A percentile compares a stretch with the other conserved stretches of the same genome.
phyloP scores from a whole-genome alignment of 164 flowering plant genomes.

The Protea cynaroides region DNA sequence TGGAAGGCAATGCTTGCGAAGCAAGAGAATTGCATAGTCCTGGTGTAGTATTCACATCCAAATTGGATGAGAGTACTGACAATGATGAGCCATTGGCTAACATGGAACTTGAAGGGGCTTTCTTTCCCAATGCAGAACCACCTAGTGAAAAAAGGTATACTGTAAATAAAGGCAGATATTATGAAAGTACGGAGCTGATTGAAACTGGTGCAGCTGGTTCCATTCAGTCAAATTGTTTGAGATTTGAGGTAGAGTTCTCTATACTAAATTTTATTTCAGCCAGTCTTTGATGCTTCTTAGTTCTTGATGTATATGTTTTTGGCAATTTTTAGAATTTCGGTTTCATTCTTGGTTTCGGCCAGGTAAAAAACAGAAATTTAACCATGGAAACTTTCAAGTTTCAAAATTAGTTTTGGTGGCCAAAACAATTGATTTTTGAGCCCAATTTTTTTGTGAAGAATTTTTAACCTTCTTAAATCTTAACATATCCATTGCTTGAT shows the following conservation, averaged over 20 bases:
- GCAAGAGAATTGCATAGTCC: slow-evolving; percentile 4
- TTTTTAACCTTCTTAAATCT: too few relatives aligned
- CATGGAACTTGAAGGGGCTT: not conserved
- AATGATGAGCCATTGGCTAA: not conserved
- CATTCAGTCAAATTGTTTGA: slow-evolving; percentile 26
- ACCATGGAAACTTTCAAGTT: too few relatives aligned
- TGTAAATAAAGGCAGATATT: slow-evolving; percentile 11
- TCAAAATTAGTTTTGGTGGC: too few relatives aligned
- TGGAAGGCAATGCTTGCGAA: slow-evolving; percentile 11
- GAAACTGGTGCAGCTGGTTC: slow-evolving; percentile 20
- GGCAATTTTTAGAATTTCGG: not conserved
- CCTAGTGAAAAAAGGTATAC: not conserved
- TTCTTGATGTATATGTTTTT: not conserved
- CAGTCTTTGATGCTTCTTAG: not conserved
- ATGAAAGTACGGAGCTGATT: slow-evolving; percentile 9
- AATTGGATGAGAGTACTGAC: slow-evolving; percentile 4
- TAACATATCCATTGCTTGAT: too few relatives aligned
- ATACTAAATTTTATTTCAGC: not conserved
- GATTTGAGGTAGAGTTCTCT: slow-evolving; percentile 45
- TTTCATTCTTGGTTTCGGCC: too few relatives aligned
- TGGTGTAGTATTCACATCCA: slow-evolving; percentile 3
- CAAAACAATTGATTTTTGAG: too few relatives aligned
- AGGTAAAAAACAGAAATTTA: too few relatives aligned
- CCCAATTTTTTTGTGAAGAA: too few relatives aligned
- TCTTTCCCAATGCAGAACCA: not conserved